Percentiles rank a stretch among this genome's conserved stretches.
phyloP scores from a whole-genome alignment of 2,329 filamentous ascomycete species.

The Calonectria montana region DNA sequence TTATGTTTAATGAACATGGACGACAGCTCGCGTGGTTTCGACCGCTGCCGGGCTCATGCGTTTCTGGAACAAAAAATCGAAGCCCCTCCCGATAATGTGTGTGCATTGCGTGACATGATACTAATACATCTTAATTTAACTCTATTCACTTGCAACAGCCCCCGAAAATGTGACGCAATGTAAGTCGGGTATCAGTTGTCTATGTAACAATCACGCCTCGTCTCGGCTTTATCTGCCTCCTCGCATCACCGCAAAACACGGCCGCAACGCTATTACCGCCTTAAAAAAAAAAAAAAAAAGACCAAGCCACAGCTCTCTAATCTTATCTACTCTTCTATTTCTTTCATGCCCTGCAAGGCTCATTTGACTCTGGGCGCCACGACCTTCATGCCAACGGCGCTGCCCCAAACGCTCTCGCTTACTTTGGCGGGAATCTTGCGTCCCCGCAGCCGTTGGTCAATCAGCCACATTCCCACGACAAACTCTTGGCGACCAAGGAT shows the following conservation, averaged over 20 bases:
- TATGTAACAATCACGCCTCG: not conserved
- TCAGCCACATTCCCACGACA: constrained; percentile 84
- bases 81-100: not conserved
- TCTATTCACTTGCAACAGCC: not conserved
- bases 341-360: constrained; percentile 2
- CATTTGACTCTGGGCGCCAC: constrained; percentile 44
- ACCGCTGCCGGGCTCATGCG: too few species aligned
- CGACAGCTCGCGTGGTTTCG: not conserved
- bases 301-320: too few species aligned
- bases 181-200: not conserved
- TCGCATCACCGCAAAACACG: not conserved
- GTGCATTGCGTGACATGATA: not conserved
- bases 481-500: constrained; percentile 77
- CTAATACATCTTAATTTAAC: not conserved
- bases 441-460: constrained; percentile 84
- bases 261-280: not conserved
- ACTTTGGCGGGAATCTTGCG: constrained; percentile 80
- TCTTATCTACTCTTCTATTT: not conserved
- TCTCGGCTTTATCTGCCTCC: not conserved
- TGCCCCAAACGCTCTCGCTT: constrained; percentile 80
- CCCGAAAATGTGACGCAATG: not conserved
- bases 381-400: constrained; percentile 64
- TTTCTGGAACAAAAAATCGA: not conserved
- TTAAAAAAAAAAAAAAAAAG: not conserved
- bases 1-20: constrained; percentile 11